These are phyloP conservation scores for Termitomyces sp. DNA, from an alignment of 768 basidiomycete genomes.

Conservation along the genomic window DNA sequence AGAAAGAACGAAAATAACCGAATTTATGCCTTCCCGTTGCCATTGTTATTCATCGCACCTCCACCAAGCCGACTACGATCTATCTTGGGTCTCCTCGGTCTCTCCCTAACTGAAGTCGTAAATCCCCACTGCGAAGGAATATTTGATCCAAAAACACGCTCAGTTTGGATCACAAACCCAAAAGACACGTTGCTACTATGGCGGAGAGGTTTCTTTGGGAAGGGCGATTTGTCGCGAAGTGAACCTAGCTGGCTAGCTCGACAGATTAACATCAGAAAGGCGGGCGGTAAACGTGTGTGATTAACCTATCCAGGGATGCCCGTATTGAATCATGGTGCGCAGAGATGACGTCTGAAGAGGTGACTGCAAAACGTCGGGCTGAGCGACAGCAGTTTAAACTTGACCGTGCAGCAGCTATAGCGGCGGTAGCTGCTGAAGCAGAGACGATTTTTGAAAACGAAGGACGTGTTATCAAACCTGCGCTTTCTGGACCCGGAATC, in stretches of 20 bases:
- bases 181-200: slow-evolving; percentile 72
- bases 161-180: slow-evolving; percentile 77
- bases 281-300: slow-evolving; percentile 56
- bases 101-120: slow-evolving; percentile 54
- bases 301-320: background rate
- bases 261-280: slow-evolving; percentile 63
- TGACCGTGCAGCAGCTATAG: slow-evolving; percentile 87
- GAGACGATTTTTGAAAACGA: slow-evolving; percentile 70
- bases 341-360: slow-evolving; percentile 87
- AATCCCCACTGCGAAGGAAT: slow-evolving; percentile 76
- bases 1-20: slow-evolving; percentile 61
- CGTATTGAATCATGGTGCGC: background rate
- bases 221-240: slow-evolving; percentile 90
- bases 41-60: slow-evolving; percentile 46
- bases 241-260: slow-evolving; percentile 92
- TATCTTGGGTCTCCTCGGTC: slow-evolving; percentile 50
- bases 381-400: slow-evolving; percentile 92
- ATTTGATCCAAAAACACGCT: slow-evolving; percentile 77
- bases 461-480: slow-evolving; percentile 59
- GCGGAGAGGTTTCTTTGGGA: slow-evolving; percentile 94
- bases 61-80: slow-evolving; percentile 40
- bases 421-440: slow-evolving; percentile 74
- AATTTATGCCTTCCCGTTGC: slow-evolving; percentile 72
- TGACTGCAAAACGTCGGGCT: slow-evolving; percentile 81
- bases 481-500: slow-evolving; percentile 58